Evolutionary conservation across 768 basidiomycete species (phyloP), one percentile per base, ranked within the genome.

Genomic region (Clavaria fumosa): DNA sequence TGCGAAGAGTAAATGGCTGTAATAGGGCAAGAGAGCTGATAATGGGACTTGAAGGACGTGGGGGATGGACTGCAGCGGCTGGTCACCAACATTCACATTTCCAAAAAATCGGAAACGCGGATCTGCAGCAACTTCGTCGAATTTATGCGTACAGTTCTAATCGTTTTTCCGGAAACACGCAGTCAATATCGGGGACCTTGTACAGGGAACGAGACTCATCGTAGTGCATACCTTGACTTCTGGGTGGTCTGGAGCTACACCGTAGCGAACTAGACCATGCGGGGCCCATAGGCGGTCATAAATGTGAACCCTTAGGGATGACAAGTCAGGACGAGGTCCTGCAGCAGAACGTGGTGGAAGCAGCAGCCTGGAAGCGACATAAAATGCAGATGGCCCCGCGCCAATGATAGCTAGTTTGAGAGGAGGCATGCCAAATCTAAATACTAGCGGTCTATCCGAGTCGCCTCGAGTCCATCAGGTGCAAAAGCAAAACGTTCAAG

Each of bases 211-310:
- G 19, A 14, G 12, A 19, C 19, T 34, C 33, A 3, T 11, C 19
- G 34, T 3, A 17, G 23, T 49, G 31, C 61, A 53, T 46, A 57
- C 93, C 73, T 96, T 99, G 56, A 97, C 91, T 62, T 96, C 93
- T 7, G 95, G 89, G 56, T 97, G 93, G 60, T 97, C 93, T 31
- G 93, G 93, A 7, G 95, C 93, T 10, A 99, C 91, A 0, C 95
- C 91, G 50, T 91, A 99, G 31, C 95, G 66, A 3, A 95, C 90
- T 1, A 97, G 67, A 1, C 95, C 95, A 52, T 95, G 85, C 7
- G 93, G 93, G 20, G 88, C 77, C 72, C 91, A 96, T 7, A 93
- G 66, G 23, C 86, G 69, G 59, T 99, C 93, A 53, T 75, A 99
- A 51, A 99, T 58, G 53, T 97, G 88, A 10, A 96, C 70, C 3